Conservation (phyloP, 371 early-diverging fungal genomes). For the Mortierella sp. region DNA sequence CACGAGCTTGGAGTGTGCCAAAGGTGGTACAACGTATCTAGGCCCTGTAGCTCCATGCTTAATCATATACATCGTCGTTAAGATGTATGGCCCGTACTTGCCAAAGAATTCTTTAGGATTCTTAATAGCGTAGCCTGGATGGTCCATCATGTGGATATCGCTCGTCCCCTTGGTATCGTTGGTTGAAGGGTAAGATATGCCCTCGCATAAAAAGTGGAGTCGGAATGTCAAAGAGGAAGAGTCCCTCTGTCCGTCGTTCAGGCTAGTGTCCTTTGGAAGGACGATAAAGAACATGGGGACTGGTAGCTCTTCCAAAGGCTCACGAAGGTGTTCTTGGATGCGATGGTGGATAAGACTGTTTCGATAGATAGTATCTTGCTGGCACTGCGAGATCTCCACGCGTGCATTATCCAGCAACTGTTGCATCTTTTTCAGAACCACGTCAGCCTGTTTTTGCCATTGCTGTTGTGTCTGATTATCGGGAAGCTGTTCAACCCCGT, state of each 20-base stretch:
- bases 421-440: too few species aligned
- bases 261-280: conserved; percentile 8
- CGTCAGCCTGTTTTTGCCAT: too few species aligned
- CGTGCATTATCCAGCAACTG: too few species aligned
- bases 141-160: conserved; percentile 5
- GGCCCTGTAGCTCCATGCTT: conserved; percentile 1
- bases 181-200: not conserved
- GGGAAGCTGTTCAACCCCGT: too few species aligned
- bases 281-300: conserved; percentile 27
- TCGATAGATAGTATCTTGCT: too few species aligned
- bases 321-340: too few species aligned
- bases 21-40: not conserved
- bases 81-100: conserved; percentile 5
- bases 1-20: not conserved
- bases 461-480: too few species aligned
- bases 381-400: too few species aligned
- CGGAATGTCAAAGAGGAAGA: not conserved
- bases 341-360: too few species aligned
- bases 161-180: not conserved
- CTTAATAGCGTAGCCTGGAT: conserved; percentile 3
- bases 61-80: conserved; percentile 2
- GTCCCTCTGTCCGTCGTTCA: not conserved
- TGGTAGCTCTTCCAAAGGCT: conserved; percentile 24
- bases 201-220: not conserved
- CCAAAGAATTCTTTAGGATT: not conserved